A percentile compares a stretch with the other conserved stretches of the same genome.
phyloP scores from a whole-genome alignment of 1,284 basidiomycete species.

The Pseudozyma flocculosa region DNA sequence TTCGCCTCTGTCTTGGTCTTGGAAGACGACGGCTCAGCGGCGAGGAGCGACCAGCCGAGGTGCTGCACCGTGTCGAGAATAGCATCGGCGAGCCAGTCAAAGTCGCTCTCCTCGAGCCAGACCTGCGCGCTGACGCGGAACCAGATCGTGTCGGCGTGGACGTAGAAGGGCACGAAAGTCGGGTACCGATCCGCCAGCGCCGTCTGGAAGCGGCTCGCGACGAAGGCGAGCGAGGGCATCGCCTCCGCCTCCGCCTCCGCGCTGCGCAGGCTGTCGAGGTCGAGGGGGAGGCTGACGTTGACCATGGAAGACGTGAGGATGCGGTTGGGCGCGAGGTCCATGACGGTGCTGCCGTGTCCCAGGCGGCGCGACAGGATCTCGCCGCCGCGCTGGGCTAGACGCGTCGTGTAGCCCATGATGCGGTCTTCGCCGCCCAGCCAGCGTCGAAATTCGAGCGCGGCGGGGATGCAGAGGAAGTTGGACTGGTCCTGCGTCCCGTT shows the following conservation, averaged over 20 bases:
- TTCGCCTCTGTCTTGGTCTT: no score
- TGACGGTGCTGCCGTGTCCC: slow-evolving; percentile 11
- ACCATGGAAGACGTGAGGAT: slow-evolving; percentile 33
- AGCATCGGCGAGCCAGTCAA: slow-evolving; percentile 22
- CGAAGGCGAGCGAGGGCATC: not conserved
- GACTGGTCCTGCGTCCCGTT: slow-evolving; percentile 30
- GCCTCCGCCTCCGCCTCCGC: not conserved
- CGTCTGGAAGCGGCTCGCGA: slow-evolving; percentile 11
- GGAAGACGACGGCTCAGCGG: no score
- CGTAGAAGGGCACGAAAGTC: slow-evolving; percentile 23
- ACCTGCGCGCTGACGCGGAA: slow-evolving; percentile 37
- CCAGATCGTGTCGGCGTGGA: slow-evolving; percentile 38
- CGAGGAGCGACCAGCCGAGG: no score
- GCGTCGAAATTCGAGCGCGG: slow-evolving; percentile 74
- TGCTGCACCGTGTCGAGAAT: slow-evolving; percentile 1
- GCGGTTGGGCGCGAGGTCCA: slow-evolving; percentile 7
- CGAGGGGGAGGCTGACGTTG: slow-evolving; percentile 13
- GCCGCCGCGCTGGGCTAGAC: slow-evolving; percentile 73
- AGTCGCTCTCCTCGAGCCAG: slow-evolving; percentile 36
- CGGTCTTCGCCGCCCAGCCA: slow-evolving; percentile 79
- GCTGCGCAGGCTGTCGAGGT: no score
- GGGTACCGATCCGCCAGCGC: slow-evolving; percentile 12
- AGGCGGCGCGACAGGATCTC: slow-evolving; percentile 65
- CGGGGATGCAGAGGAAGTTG: slow-evolving; percentile 28
- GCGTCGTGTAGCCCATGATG: slow-evolving; percentile 74